Evolutionary conservation across 163 green algal species (phyloP), one percentile per base, ranked within the genome.

Genomic region (Smithsoniella earleae): DNA sequence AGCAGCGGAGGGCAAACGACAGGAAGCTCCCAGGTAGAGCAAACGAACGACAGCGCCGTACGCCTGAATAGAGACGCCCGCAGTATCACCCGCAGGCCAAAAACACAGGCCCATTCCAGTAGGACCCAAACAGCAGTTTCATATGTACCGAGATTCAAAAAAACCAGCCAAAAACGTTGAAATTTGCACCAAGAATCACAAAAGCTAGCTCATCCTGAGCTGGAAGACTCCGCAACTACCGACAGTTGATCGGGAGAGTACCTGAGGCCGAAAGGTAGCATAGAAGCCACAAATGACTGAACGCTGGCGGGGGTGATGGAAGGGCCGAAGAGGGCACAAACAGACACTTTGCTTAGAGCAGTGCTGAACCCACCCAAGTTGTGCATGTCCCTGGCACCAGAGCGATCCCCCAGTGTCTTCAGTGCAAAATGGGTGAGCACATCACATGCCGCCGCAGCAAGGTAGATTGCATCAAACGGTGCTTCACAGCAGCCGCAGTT

Each of bases 211-310:
- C n/a, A n/a, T n/a, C n/a, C n/a, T n/a, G n/a, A n/a, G n/a, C n/a
- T n/a, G n/a, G n/a, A n/a, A n/a, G n/a, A n/a, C n/a, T n/a, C n/a
- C n/a, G n/a, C n/a, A n/a, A n/a, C n/a, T n/a, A n/a, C n/a, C n/a
- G n/a, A n/a, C n/a, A n/a, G n/a, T n/a, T n/a, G n/a, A n/a, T n/a
- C n/a, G n/a, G 8, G 31, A 13, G 16, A 30, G 25, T 13, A 69
- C 58, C 58, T 36, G 30, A 69, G 58, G 6, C 58, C 58, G 25
- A 69, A 69, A 16, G 58, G 58, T 13, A 43, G 25, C 58, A 69
- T 69, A 13, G 58, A 69, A 8, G 58, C 58, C 20, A 69, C 58
- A 38, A 69, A 69, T 4, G 58, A 69, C 58, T 69, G 58, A 30
- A 69, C 58, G 18, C 30, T 38, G 38, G 27, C 58, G 5, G 58